These are phyloP conservation scores for Pythium aristosporum DNA, from an alignment of 352 stramenopile genomes.

Conservation along the genomic window DNA sequence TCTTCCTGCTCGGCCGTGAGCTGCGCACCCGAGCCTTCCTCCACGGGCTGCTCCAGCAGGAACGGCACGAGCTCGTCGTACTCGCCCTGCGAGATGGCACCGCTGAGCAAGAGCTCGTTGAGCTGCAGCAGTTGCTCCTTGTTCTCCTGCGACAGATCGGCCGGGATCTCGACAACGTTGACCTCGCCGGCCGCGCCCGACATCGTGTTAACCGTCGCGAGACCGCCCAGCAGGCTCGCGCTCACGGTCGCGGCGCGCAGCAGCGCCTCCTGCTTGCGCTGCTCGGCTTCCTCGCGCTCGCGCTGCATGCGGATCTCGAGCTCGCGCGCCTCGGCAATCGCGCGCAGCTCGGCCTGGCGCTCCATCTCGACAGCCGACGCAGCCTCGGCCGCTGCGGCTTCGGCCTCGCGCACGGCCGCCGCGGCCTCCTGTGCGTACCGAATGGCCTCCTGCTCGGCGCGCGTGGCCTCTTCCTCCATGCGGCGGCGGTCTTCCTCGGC, in stretches of 20 bases:
- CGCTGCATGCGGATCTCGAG: conserved; percentile 56
- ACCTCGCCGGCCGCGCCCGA: conserved; percentile 65
- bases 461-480: conserved; percentile 72
- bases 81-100: conserved; percentile 79
- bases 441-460: conserved; percentile 64
- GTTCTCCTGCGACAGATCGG: conserved; percentile 83
- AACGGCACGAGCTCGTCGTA: conserved; percentile 90
- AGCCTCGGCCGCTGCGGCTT: conserved; percentile 70
- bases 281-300: conserved; percentile 56
- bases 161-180: conserved; percentile 81
- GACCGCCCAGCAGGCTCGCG: conserved; percentile 65
- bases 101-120: conserved; percentile 80
- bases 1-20: conserved; percentile 82
- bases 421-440: conserved; percentile 55
- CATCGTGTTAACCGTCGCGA: conserved; percentile 81
- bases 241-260: conserved; percentile 76
- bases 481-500: conserved; percentile 58
- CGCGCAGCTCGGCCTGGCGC: conserved; percentile 75
- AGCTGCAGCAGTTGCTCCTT: conserved; percentile 84
- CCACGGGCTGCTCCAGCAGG: conserved; percentile 64
- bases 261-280: conserved; percentile 58
- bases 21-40: conserved; percentile 56
- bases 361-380: conserved; percentile 77
- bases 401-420: conserved; percentile 53
- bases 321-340: conserved; percentile 72